Conservation (phyloP, 768 basidiomycete species). For the Leccinum variicolor region DNA sequence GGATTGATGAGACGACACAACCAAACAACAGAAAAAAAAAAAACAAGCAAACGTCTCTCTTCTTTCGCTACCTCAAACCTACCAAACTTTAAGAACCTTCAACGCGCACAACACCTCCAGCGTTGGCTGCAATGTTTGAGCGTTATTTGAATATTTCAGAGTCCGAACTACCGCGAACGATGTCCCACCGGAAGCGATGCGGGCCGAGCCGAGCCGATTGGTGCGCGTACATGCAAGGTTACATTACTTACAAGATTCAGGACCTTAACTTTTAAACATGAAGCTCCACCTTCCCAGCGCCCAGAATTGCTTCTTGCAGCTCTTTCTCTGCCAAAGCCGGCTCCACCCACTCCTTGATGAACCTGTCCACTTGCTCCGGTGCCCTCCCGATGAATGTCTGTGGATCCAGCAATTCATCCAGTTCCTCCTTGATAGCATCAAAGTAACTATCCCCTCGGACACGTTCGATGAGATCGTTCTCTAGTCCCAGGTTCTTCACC, state of each 20-base stretch:
- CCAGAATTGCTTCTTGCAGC: conserved; percentile 48
- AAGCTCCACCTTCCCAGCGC: conserved; percentile 61
- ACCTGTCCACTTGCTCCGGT: conserved; percentile 90
- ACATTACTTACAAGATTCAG: not conserved
- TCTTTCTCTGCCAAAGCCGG: conserved; percentile 72
- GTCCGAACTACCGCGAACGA: conserved; percentile 15
- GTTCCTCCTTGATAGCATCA: conserved; percentile 74
- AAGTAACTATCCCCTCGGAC: conserved; percentile 84
- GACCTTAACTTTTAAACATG: conserved; percentile 35
- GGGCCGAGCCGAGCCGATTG: conserved; percentile 16
- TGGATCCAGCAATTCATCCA: conserved; percentile 81
- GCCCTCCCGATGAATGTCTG: conserved; percentile 89
- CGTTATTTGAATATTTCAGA: conserved; percentile 20
- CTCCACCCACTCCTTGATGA: conserved; percentile 81
- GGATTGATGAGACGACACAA: conserved; percentile 15
- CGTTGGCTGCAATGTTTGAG: not conserved
- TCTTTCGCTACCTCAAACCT: no score
- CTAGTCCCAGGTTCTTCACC: conserved; percentile 91
- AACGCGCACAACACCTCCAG: not conserved
- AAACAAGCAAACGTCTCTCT: not conserved
- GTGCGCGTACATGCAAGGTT: not conserved
- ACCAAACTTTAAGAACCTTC: no score
- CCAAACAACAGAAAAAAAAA: conserved; percentile 7
- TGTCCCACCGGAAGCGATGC: conserved; percentile 16
- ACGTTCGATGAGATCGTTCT: conserved; percentile 94